phyloP scores from a whole-genome alignment of 768 basidiomycete genomes.

The Tricholoma terreum region DNA sequence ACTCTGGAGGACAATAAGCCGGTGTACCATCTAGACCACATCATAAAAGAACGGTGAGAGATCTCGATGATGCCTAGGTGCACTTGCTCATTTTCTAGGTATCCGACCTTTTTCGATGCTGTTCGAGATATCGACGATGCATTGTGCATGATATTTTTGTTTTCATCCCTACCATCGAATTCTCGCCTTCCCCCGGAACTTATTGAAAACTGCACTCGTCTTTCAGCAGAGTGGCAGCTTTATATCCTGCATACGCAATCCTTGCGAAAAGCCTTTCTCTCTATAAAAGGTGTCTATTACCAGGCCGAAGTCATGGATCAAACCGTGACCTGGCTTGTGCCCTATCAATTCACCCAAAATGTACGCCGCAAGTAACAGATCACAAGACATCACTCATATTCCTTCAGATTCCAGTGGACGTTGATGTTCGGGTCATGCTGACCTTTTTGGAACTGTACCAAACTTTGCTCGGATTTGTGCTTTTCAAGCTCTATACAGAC shows the following conservation, averaged over 20 bases:
- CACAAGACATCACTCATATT: not conserved
- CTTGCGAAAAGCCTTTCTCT: conserved; percentile 88
- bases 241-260: conserved; percentile 87
- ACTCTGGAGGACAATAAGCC: conserved; percentile 92
- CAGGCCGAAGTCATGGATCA: conserved; percentile 95
- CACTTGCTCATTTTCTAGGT: conserved; percentile 47
- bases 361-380: conserved; percentile 42
- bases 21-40: conserved; percentile 88
- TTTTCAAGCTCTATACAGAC: conserved; percentile 99
- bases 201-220: conserved; percentile 84
- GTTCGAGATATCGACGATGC: conserved; percentile 96
- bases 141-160: conserved; percentile 91
- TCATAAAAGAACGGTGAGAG: conserved; percentile 91
- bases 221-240: conserved; percentile 95
- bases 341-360: conserved; percentile 95
- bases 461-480: conserved; percentile 90
- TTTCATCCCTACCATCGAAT: conserved; percentile 87
- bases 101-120: conserved; percentile 95
- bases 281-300: conserved; percentile 98
- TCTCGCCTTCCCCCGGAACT: conserved; percentile 77
- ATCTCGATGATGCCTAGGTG: conserved; percentile 2
- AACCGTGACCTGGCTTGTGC: conserved; percentile 92
- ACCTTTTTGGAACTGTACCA: conserved; percentile 99
- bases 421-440: conserved; percentile 96
- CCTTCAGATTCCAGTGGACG: conserved; percentile 83